Percentiles rank a stretch among this genome's conserved stretches.
phyloP scores from a whole-genome alignment of 2,329 filamentous ascomycete species.

The Fusarium solani-melongenae region DNA sequence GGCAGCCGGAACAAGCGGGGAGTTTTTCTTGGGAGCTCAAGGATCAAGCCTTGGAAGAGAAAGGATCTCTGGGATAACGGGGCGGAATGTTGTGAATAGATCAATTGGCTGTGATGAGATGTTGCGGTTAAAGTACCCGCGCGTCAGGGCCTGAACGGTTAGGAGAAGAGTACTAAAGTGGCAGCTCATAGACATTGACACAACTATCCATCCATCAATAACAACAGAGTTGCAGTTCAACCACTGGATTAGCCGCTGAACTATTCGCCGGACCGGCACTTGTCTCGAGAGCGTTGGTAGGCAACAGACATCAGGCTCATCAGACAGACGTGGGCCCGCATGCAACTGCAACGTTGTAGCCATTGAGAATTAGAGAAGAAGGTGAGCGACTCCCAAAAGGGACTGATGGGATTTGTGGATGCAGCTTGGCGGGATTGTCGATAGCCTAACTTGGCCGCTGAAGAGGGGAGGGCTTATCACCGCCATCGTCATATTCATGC shows the following conservation, averaged over 20 bases:
- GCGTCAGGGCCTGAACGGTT: not conserved
- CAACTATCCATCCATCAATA: not conserved
- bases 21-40: not conserved
- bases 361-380: not conserved
- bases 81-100: not conserved
- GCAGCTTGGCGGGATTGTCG: conserved; percentile 1
- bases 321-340: conserved; percentile 13
- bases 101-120: not conserved
- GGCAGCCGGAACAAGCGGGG: not conserved
- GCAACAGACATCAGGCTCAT: not conserved
- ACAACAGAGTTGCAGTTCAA: not conserved
- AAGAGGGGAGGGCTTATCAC: not conserved
- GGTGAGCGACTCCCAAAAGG: conserved; percentile 5
- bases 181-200: not conserved
- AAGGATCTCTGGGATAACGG: not conserved
- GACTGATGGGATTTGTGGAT: conserved; percentile 1
- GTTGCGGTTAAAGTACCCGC: not conserved
- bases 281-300: not conserved
- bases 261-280: conserved; percentile 9
- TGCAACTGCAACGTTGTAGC: conserved; percentile 15
- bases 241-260: conserved; percentile 10
- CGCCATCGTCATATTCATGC: conserved; percentile 18
- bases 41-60: not conserved
- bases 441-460: conserved; percentile 3
- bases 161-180: not conserved